Base-by-base conservation (phyloP, 2,329 filamentous ascomycete species). In the Atkinsonella texensis region DNA sequence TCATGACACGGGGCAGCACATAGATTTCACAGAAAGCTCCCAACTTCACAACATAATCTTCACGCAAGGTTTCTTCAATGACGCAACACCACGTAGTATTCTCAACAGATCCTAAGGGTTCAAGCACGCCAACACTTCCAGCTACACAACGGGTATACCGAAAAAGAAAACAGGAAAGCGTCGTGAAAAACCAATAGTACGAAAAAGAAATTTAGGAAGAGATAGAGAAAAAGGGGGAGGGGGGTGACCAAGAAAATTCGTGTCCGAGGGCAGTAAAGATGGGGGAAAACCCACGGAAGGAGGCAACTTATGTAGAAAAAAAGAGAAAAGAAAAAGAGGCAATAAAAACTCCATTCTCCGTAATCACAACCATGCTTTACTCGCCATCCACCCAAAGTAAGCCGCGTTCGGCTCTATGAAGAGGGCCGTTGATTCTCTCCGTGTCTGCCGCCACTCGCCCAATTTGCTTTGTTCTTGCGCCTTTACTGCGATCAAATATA, bases 331-430 rank as follows among this genome's bases (percentile, higher is more conserved):
- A 20, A 18, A 48, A 17, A 31, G n/a, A 11, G 42, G 13, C 45
- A 20, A 31, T 13, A 33, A 39, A 51, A n/a, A 45, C 35, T 48
- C 46, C 46, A 42, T 48, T 48, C 46, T 48, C 46, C 46, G 13
- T 32, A n/a, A 41, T 38, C 38, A 41, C 7, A 20, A 17, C 38
- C 46, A 48, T 48, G 46, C 46, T 31, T 31, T 15, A 12, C 13
- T 32, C 17, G 0, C 38, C 33, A n/a, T 48, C 20, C 46, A 35
- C 13, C 15, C n/a, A 35, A 28, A 40, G 18, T 12, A 42, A 7
- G 17, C 23, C 12, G 38, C 23, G 15, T 31, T 40, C 23, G 33
- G n/a, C 20, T 10, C 35, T 18, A 15, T n/a, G n/a, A 40, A 48
- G 32, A 39, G 18, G 17, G 18, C 46, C 11, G 41, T 18, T 13